phyloP scores from a whole-genome alignment of 2,329 filamentous ascomycete species.

The Venturiaceae sp. region DNA sequence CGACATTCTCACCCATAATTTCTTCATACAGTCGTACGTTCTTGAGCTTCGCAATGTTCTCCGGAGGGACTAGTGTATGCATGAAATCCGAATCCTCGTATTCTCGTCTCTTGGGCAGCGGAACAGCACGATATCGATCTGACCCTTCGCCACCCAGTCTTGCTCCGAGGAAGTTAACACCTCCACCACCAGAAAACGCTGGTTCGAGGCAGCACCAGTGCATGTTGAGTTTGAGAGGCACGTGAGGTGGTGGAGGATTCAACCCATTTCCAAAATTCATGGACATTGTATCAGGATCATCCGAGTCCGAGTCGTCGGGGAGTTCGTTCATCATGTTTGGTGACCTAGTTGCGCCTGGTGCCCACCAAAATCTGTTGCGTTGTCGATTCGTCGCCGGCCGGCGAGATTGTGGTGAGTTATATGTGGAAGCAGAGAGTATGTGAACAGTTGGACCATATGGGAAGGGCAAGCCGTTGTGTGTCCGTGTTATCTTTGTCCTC shows the following conservation, averaged over 20 bases:
- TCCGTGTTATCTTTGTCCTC: constrained; percentile 16
- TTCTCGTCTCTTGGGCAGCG: constrained; percentile 42
- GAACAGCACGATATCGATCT: constrained; percentile 46
- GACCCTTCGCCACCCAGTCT: constrained; percentile 37
- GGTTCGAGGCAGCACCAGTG: constrained; percentile 52
- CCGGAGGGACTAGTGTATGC: constrained; percentile 34
- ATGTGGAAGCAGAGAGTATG: neutral
- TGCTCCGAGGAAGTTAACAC: constrained; percentile 45
- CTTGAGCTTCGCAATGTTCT: constrained; percentile 28
- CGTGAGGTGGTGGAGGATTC: constrained; percentile 20
- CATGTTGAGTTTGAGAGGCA: constrained; percentile 42
- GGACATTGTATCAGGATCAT: constrained; percentile 20
- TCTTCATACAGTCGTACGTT: constrained; percentile 31
- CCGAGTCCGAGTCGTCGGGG: constrained; percentile 25
- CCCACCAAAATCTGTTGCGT: constrained; percentile 48
- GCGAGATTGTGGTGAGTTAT: neutral
- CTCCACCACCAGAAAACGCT: constrained; percentile 49
- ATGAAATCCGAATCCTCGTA: constrained; percentile 47
- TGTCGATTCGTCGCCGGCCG: constrained; percentile 2
- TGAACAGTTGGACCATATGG: no score
- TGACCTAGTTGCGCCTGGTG: constrained; percentile 43
- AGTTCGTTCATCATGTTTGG: constrained; percentile 50
- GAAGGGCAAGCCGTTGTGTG: no score
- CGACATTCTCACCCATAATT: constrained; percentile 26
- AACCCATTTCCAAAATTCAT: constrained; percentile 15